Conservation (phyloP, 176 grass and related monocot genomes). For the Triticum monococcum region DNA sequence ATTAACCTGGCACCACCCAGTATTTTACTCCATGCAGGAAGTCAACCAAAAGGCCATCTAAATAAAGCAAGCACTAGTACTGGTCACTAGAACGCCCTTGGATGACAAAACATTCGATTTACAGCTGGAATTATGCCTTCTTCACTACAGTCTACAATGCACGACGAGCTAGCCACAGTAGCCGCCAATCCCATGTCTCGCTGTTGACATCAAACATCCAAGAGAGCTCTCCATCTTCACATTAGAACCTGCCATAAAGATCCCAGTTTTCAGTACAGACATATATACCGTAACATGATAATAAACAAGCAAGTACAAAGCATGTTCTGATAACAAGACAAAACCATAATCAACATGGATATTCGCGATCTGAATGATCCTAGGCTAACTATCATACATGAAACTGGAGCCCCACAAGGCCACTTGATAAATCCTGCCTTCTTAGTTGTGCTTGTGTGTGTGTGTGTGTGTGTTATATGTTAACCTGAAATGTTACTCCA, state of each 20-base stretch:
- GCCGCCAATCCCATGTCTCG: background rate
- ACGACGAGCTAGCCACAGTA: constrained; percentile 27
- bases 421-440: background rate
- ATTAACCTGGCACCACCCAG: background rate
- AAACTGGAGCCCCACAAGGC: background rate
- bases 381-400: background rate
- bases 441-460: background rate
- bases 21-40: constrained; percentile 2
- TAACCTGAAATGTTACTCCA: background rate
- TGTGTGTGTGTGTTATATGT: too few relatives aligned
- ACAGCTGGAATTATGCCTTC: background rate
- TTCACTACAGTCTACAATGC: constrained; percentile 26
- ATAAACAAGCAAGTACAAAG: background rate
- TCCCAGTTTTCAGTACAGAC: background rate
- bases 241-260: constrained; percentile 29
- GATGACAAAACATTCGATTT: background rate
- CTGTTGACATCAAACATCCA: constrained; percentile 17
- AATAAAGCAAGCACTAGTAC: constrained; percentile 22
- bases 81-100: background rate
- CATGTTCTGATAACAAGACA: background rate
- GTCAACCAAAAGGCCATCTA: background rate
- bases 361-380: background rate
- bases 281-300: background rate
- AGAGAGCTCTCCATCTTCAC: constrained; percentile 29
- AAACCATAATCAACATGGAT: background rate